Evolutionary conservation across 192 early-diverging fungal species (phyloP), one percentile per base, ranked within the genome.

Genomic region (Gamsiella multidivaricata): DNA sequence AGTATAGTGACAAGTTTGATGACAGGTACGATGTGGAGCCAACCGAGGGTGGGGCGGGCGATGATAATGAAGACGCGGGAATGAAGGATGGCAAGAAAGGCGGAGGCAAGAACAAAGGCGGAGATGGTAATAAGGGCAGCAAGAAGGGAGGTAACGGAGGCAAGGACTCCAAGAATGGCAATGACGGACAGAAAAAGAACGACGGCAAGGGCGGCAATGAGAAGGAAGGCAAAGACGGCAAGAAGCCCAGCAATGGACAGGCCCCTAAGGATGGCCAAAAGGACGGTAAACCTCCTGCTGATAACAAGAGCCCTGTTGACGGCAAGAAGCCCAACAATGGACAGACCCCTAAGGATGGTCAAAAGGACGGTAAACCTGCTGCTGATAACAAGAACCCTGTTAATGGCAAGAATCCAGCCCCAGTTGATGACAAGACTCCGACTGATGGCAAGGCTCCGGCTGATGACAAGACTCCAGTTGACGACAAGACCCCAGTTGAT

Each of bases 181-280:
- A 75, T 31, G 57, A 66, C 26, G 51, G 45, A 47, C 60, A 61
- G 57, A 50, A 65, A 5, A 56, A 62, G 29, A 45, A 50, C 10
- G 55, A 66, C 14, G 56, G 32, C 18, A 54, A 51, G 2, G 57
- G 61, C 26, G 61, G 52, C n/a, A 20, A 61, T 46, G 45, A n/a
- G 9, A 46, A 46, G 45, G 50, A 28, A 12, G 57, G 53, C 5
- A 69, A 69, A 22, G 41, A 51, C 18, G 57, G 45, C 15, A 33
- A 34, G 26, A 54, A 56, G 33, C 50, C 52, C 1, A 25, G 26
- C 5, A 31, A 17, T 2, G 37, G 37, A 39, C 5, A 39, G 37
- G 37, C 7, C n/a, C 32, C 61, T n/a, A 52, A 39, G 42, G 54
- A 54, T 2, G 64, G 42, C 17, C 43, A 45, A 37, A 66, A 66